Conservation (phyloP, 768 basidiomycete species). For the Infundibulicybe gibba region DNA sequence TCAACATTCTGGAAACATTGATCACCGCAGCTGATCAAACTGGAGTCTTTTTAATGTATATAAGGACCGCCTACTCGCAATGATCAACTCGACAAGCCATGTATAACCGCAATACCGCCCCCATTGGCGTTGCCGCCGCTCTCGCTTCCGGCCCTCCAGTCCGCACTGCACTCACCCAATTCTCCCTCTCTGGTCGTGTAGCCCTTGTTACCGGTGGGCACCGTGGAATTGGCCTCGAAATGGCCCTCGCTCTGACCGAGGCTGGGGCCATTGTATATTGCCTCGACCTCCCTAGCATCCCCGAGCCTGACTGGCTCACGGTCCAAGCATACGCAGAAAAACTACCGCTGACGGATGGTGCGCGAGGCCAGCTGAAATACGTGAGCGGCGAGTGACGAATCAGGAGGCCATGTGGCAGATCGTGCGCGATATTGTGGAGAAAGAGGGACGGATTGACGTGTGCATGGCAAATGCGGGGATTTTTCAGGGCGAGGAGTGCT, state of each 20-base stretch:
- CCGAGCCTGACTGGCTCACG: slow-evolving; percentile 45
- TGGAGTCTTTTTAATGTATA: too few relatives aligned
- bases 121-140: slow-evolving; percentile 17
- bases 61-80: too few relatives aligned
- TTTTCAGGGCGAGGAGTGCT: too few relatives aligned
- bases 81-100: too few relatives aligned
- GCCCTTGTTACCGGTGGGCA: slow-evolving; percentile 52
- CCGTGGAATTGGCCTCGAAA: slow-evolving; percentile 55
- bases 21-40: too few relatives aligned
- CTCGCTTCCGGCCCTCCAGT: slow-evolving; percentile 10
- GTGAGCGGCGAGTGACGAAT: slow-evolving; percentile 53
- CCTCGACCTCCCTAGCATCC: slow-evolving; percentile 49
- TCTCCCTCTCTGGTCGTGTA: slow-evolving; percentile 40
- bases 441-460: slow-evolving; percentile 60
- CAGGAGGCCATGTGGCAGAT: slow-evolving; percentile 44
- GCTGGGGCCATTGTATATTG: slow-evolving; percentile 45
- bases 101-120: too few relatives aligned
- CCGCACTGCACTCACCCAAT: slow-evolving; percentile 23
- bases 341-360: slow-evolving; percentile 19
- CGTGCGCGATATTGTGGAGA: slow-evolving; percentile 48
- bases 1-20: too few relatives aligned
- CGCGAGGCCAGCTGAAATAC: slow-evolving; percentile 41
- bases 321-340: slow-evolving; percentile 40
- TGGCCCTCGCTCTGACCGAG: slow-evolving; percentile 20
- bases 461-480: slow-evolving; percentile 68